Conservation (phyloP, 768 basidiomycete genomes). For the Agaricus sinodeliciosus region DNA sequence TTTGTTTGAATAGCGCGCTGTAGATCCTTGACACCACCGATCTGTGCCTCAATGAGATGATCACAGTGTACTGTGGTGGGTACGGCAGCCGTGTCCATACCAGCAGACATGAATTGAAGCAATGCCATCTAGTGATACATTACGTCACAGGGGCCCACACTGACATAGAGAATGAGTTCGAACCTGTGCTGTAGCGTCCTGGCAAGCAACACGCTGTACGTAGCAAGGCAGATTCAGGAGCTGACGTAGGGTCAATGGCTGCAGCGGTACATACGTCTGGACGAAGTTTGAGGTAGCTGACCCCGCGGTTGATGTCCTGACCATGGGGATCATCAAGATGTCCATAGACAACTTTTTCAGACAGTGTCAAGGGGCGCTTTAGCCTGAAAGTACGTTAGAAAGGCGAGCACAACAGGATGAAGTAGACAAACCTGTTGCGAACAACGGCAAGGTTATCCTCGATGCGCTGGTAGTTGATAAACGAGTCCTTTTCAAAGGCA, state of each 20-base stretch:
- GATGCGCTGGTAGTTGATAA: conserved; percentile 94
- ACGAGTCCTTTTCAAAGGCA: conserved; percentile 71
- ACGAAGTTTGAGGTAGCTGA: conserved; percentile 94
- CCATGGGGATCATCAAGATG: conserved; percentile 92
- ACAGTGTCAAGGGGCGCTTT: conserved; percentile 84
- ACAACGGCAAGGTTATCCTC: conserved; percentile 94
- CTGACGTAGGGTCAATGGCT: background rate
- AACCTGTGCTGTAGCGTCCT: conserved; percentile 87
- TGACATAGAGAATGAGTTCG: conserved; percentile 16
- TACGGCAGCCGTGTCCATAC: conserved; percentile 95
- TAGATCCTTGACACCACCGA: conserved; percentile 91
- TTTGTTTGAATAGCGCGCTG: conserved; percentile 88
- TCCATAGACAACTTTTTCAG: conserved; percentile 97
- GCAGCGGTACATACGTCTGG: conserved; percentile 72
- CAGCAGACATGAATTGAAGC: conserved; percentile 99
- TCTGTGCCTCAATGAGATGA: conserved; percentile 96
- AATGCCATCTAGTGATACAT: conserved; percentile 80
- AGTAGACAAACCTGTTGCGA: conserved; percentile 56
- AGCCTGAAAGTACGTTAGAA: conserved; percentile 41
- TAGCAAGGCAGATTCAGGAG: conserved; percentile 6
- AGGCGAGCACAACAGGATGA: background rate
- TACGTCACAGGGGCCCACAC: conserved; percentile 23
- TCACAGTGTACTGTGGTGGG: conserved; percentile 99
- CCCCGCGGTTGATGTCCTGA: conserved; percentile 87
- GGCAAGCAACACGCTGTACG: conserved; percentile 76